These are phyloP conservation scores for Ascochyta pisi DNA, from an alignment of 2,329 filamentous ascomycete species.

Conservation along the genomic window DNA sequence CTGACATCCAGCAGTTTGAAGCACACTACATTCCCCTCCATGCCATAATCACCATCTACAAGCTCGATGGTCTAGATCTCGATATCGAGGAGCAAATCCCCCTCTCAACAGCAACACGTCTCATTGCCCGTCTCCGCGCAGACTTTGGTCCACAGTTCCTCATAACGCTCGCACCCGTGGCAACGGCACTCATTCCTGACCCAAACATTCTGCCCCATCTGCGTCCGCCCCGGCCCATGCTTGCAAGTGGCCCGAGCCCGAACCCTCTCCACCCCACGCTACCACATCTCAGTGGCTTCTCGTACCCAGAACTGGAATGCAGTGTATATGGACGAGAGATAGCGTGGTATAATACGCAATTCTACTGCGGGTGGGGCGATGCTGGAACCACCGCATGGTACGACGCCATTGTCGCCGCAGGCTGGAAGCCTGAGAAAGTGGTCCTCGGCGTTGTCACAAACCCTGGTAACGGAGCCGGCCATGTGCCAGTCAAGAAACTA, in stretches of 20 bases:
- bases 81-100: slow-evolving; percentile 73
- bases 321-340: slow-evolving; percentile 58
- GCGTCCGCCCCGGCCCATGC: slow-evolving; percentile 39
- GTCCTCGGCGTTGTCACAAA: slow-evolving; percentile 85
- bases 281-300: slow-evolving; percentile 79
- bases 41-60: slow-evolving; percentile 66
- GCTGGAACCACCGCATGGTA: slow-evolving; percentile 61
- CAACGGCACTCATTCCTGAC: slow-evolving; percentile 69
- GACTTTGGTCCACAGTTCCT: slow-evolving; percentile 76
- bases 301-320: slow-evolving; percentile 75
- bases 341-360: slow-evolving; percentile 88
- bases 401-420: slow-evolving; percentile 63
- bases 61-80: slow-evolving; percentile 50
- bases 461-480: slow-evolving; percentile 71
- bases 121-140: slow-evolving; percentile 56
- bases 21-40: slow-evolving; percentile 73
- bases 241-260: slow-evolving; percentile 37
- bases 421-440: slow-evolving; percentile 76
- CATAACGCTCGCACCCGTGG: slow-evolving; percentile 83
- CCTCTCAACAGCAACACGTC: slow-evolving; percentile 65
- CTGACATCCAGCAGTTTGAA: slow-evolving; percentile 64
- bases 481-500: slow-evolving; percentile 65
- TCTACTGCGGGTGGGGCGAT: slow-evolving; percentile 90
- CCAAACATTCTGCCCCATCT: slow-evolving; percentile 42
- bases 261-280: slow-evolving; percentile 46